phyloP scores from a whole-genome alignment of 495 filamentous ascomycete species.

The Elasticomyces elasticus region DNA sequence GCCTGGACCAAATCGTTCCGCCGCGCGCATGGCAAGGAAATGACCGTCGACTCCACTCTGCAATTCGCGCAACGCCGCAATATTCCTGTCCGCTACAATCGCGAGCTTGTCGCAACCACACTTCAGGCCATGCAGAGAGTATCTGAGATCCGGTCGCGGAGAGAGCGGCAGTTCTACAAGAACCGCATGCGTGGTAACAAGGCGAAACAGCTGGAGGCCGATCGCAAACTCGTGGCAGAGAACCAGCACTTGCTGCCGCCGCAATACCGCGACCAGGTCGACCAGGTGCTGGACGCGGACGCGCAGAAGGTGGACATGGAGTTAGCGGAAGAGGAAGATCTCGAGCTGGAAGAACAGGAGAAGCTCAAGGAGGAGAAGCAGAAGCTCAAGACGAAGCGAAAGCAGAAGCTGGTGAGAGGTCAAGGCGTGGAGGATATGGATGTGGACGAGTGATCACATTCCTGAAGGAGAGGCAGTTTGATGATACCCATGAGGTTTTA shows the following conservation, averaged over 20 bases:
- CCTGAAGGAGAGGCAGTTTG: not conserved
- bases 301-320: conserved; percentile 41
- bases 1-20: conserved; percentile 35
- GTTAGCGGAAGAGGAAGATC: conserved; percentile 33
- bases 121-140: conserved; percentile 87
- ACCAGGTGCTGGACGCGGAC: conserved; percentile 44
- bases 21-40: conserved; percentile 48
- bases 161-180: conserved; percentile 88
- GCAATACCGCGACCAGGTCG: conserved; percentile 24
- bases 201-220: conserved; percentile 61
- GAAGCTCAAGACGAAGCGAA: conserved; percentile 45
- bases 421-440: conserved; percentile 30
- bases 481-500: conserved; percentile 4
- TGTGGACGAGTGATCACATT: conserved; percentile 22
- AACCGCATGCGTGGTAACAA: conserved; percentile 82
- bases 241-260: conserved; percentile 77
- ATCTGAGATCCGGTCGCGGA: conserved; percentile 67
- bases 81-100: conserved; percentile 88
- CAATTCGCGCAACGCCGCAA: conserved; percentile 88
- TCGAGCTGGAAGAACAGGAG: conserved; percentile 25
- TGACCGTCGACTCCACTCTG: conserved; percentile 89
- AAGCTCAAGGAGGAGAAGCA: conserved; percentile 28
- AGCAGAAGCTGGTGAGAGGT: conserved; percentile 25
- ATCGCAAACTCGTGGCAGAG: conserved; percentile 80
- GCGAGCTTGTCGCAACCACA: conserved; percentile 75